Evolutionary conservation across 2,329 filamentous ascomycete species (phyloP).

Genomic region (Aspergillus amoenus): DNA sequence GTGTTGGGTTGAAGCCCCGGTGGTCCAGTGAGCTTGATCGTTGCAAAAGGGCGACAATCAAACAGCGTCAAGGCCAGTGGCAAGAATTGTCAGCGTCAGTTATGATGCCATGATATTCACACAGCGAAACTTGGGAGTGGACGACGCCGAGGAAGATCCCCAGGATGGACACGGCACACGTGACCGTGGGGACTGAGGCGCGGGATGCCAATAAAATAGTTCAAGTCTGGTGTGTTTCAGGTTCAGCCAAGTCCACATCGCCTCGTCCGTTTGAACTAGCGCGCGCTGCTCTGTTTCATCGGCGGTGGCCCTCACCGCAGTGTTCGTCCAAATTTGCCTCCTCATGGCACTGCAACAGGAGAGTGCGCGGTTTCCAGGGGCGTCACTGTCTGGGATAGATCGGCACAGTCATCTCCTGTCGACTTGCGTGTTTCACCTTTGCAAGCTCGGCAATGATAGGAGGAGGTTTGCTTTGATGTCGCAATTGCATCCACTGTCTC

Average conservation of each 20-base stretch:
- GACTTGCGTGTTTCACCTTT: slow-evolving; percentile 5
- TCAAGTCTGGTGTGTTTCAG: slow-evolving; percentile 31
- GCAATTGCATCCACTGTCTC: slow-evolving; percentile 17
- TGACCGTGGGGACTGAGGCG: slow-evolving; percentile 8
- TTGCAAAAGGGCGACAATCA: background rate
- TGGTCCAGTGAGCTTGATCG: background rate
- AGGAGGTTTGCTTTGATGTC: slow-evolving; percentile 9
- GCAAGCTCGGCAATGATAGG: slow-evolving; percentile 12
- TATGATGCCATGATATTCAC: slow-evolving; percentile 8
- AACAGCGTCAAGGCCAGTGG: background rate
- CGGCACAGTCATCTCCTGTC: background rate
- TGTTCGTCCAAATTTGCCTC: background rate
- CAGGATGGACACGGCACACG: slow-evolving; percentile 6
- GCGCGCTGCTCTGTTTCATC: slow-evolving; percentile 27
- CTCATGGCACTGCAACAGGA: background rate
- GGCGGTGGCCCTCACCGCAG: slow-evolving; percentile 1
- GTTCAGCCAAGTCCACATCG: slow-evolving; percentile 14
- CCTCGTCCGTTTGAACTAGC: slow-evolving; percentile 16
- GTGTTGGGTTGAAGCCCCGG: background rate
- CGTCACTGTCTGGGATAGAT: slow-evolving; percentile 8
- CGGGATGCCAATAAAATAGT: slow-evolving; percentile 17
- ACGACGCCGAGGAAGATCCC: background rate
- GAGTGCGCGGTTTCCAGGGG: slow-evolving; percentile 4
- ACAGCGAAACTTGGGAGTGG: background rate
- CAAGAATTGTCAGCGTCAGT: background rate